phyloP scores from a whole-genome alignment of 2,329 filamentous ascomycete genomes.

The Ilyonectria robusta region DNA sequence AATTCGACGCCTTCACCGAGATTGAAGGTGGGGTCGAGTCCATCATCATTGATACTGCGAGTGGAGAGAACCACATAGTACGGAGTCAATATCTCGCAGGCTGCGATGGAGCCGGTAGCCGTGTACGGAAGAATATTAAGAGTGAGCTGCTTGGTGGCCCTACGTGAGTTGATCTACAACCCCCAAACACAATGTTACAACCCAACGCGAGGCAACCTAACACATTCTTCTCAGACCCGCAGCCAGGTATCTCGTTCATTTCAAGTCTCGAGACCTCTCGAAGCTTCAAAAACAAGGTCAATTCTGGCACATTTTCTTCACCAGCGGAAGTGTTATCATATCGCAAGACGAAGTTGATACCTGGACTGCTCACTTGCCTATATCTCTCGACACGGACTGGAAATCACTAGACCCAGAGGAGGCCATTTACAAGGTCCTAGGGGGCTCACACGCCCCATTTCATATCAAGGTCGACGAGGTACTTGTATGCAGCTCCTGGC shows the following conservation, averaged over 20 bases:
- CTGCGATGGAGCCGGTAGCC: conserved; percentile 5
- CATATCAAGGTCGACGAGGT: conserved; percentile 40
- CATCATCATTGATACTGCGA: not conserved
- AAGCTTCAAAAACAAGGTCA: conserved; percentile 1
- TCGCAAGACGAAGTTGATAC: conserved; percentile 4
- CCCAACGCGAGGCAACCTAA: not conserved
- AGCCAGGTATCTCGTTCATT: conserved; percentile 6
- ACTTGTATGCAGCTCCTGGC: conserved; percentile 37
- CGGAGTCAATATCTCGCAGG: conserved; percentile 1
- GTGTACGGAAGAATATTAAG: not conserved
- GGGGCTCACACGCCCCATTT: not conserved
- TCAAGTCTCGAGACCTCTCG: conserved; percentile 5
- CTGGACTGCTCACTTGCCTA: conserved; percentile 1
- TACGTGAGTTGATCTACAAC: not conserved
- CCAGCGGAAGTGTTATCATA: not conserved
- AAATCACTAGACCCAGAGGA: conserved; percentile 1
- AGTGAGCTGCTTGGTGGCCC: not conserved
- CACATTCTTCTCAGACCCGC: not conserved
- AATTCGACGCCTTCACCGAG: not conserved
- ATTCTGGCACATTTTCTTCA: conserved; percentile 14
- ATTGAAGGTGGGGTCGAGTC: not conserved
- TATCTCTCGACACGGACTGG: not conserved
- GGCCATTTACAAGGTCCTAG: conserved; percentile 4
- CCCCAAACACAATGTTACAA: not conserved
- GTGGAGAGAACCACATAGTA: not conserved